Conservation (phyloP, 2,329 filamentous ascomycete genomes). For the Aaosphaeria pasadenensis region DNA sequence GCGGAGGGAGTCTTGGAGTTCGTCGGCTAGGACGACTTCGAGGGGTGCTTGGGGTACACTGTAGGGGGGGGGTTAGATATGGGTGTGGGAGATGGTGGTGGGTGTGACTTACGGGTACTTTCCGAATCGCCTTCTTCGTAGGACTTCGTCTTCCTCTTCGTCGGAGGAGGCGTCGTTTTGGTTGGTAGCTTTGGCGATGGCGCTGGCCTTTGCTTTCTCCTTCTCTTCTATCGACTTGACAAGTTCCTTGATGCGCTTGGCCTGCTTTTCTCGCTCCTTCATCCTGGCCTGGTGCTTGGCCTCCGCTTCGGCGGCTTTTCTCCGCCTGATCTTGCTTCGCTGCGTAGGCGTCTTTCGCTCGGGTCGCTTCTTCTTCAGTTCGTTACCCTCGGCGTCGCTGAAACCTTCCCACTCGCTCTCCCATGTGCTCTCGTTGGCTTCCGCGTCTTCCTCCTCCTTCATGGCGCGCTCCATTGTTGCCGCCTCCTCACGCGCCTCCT, state of each 20-base stretch:
- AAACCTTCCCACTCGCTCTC: slow-evolving; percentile 74
- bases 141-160: slow-evolving; percentile 37
- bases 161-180: slow-evolving; percentile 21
- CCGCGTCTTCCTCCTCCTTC: slow-evolving; percentile 70
- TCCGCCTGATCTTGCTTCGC: slow-evolving; percentile 81
- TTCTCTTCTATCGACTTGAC: slow-evolving; percentile 60
- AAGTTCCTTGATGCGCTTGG: slow-evolving; percentile 68
- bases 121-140: slow-evolving; percentile 72
- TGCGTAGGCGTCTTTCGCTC: slow-evolving; percentile 83
- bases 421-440: slow-evolving; percentile 92
- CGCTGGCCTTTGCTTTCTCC: slow-evolving; percentile 45
- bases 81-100: neutral
- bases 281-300: slow-evolving; percentile 73
- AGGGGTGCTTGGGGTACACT: slow-evolving; percentile 66
- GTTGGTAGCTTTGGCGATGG: slow-evolving; percentile 23
- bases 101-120: slow-evolving; percentile 48
- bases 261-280: slow-evolving; percentile 70
- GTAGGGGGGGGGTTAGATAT: slow-evolving; percentile 1
- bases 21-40: slow-evolving; percentile 50
- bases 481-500: slow-evolving; percentile 63
- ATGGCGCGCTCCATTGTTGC: slow-evolving; percentile 66
- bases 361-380: slow-evolving; percentile 69
- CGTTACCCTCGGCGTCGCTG: slow-evolving; percentile 50
- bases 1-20: slow-evolving; percentile 49
- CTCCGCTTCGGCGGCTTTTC: slow-evolving; percentile 80